Conservation (phyloP, 192 early-diverging fungal species). For the Chytriomyces confervae region DNA sequence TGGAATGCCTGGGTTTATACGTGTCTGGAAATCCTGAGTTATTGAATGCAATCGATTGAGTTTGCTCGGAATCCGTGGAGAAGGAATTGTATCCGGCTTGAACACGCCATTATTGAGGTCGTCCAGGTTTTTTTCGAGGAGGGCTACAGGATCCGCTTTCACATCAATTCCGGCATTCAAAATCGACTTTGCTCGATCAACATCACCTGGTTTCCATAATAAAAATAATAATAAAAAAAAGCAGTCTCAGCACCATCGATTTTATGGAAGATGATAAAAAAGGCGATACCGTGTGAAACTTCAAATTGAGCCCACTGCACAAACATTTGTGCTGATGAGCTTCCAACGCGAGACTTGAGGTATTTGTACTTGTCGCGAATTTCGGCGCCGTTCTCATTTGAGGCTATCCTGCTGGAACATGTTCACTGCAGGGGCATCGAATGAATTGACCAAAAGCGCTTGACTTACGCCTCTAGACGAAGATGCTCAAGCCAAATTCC, state of each 20-base stretch:
- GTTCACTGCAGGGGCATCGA: not conserved
- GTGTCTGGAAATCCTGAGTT: no score
- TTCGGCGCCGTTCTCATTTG: slow-evolving; percentile 29
- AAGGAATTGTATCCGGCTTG: no score
- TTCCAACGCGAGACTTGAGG: slow-evolving; percentile 35
- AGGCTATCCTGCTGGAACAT: not conserved
- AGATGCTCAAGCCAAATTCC: slow-evolving; percentile 32
- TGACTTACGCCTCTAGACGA: slow-evolving; percentile 3
- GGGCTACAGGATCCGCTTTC: slow-evolving; percentile 28
- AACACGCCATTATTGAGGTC: no score
- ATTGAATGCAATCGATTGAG: no score
- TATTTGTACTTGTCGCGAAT: slow-evolving; percentile 52
- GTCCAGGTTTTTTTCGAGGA: no score
- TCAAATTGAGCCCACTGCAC: slow-evolving; percentile 50
- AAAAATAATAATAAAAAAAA: not conserved
- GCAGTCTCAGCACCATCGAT: not conserved
- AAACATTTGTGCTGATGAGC: slow-evolving; percentile 34
- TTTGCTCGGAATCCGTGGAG: no score
- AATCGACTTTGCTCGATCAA: slow-evolving; percentile 32
- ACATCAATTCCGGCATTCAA: slow-evolving; percentile 33
- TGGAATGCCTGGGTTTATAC: no score
- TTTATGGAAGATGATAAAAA: not conserved
- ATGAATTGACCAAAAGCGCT: not conserved
- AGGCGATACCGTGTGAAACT: not conserved
- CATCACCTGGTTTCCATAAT: slow-evolving; percentile 17